Conservation (phyloP, 2,329 filamentous ascomycete genomes). For the Hypoxylon sp. region DNA sequence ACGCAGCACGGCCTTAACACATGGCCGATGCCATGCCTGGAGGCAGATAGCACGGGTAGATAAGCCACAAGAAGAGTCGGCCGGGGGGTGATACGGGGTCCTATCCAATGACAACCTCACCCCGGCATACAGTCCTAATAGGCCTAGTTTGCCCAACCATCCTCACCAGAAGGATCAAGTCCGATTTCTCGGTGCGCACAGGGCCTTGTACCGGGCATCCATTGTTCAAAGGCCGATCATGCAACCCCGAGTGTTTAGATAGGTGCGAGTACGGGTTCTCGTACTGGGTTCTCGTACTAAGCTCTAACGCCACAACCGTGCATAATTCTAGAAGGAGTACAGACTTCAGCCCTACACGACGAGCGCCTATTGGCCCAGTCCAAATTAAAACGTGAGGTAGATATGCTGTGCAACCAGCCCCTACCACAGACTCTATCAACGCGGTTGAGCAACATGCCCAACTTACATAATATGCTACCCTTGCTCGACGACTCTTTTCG, state of each 20-base stretch:
- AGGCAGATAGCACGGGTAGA: neutral
- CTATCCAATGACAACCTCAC: constrained; percentile 21
- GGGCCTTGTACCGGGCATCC: constrained; percentile 1
- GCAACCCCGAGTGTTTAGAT: constrained; percentile 10
- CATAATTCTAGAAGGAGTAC: constrained; percentile 18
- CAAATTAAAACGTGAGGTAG: neutral
- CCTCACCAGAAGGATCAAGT: constrained; percentile 11
- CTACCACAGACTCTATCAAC: constrained; percentile 7
- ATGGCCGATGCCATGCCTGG: neutral
- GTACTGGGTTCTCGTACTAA: constrained; percentile 6
- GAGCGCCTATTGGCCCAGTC: constrained; percentile 10
- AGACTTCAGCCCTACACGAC: constrained; percentile 16
- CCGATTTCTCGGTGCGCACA: constrained; percentile 8
- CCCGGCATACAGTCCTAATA: neutral
- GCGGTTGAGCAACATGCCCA: constrained; percentile 4
- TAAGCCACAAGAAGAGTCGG: neutral
- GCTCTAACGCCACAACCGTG: constrained; percentile 7
- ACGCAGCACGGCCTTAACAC: neutral
- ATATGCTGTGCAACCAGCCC: constrained; percentile 19
- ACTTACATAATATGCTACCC: constrained; percentile 24
- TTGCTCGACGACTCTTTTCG: constrained; percentile 2
- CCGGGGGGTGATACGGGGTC: constrained; percentile 14
- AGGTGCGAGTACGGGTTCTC: neutral
- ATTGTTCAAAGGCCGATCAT: constrained; percentile 10
- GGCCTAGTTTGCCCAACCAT: neutral